Evolutionary conservation across 2,329 filamentous ascomycete species (phyloP), one percentile per base, ranked within the genome.

Genomic region (Moelleriella libera): DNA sequence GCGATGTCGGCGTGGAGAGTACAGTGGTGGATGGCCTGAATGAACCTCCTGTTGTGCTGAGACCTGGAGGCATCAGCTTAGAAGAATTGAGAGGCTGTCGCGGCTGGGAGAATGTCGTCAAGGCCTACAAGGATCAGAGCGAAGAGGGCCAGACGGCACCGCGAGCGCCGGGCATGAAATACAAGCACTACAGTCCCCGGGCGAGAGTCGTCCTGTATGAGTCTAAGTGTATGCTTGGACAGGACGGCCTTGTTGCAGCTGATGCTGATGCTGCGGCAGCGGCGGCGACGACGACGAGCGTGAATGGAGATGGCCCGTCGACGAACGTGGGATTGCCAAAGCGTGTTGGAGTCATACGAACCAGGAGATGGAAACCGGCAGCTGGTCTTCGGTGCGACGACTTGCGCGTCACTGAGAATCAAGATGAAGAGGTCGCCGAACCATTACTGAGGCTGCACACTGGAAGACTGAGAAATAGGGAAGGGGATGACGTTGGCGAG

Each of bases 151-250:
- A 76, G 45, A 68, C 62, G 1, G 74, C 75, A 8, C 92, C 92
- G 0, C 75, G 87, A 48, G 92, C 92, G 1, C 92, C 92, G 0
- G 92, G 92, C 1, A 98, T 98, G 92, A 98, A 98, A 66, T 98
- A 98, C 63, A 87, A 92, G 60, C 92, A 98, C 62, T 98, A 98
- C 60, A 94, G 89, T 42, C 92, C 92, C 1, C 86, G 82, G 62
- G 94, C 92, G 1, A 80, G 75, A 43, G 89, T 98, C 2, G 69
- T 94, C 11, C 70, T 97, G 2, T 94, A 88, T 60, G 87, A 95
- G 61, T 66, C 76, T 30, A 63, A 58, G 39, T 67, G 60, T 61
- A 51, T 50, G 10, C 54, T 51, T 9, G 63, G 65, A 28, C 53
- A 55, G 42, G 58, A 58, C 8, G 68, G 68, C 6, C 58, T 72